These are phyloP conservation scores for Stagonosporopsis cucurbitacearum DNA, from an alignment of 2,329 filamentous ascomycete genomes.

Conservation along the genomic window DNA sequence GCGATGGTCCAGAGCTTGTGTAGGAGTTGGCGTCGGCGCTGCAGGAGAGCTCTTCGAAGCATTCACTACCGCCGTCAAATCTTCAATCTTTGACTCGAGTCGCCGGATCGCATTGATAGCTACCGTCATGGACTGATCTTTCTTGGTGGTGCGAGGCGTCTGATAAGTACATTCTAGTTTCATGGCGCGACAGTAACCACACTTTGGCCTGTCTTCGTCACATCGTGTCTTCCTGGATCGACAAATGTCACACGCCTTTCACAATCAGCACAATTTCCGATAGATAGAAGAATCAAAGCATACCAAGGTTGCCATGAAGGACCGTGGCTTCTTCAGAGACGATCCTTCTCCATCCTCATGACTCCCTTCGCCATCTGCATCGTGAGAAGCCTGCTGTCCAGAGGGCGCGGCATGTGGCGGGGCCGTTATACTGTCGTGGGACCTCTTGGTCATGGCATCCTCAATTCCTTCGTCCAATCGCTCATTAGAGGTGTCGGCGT, in stretches of 20 bases:
- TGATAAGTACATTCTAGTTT: constrained; percentile 60
- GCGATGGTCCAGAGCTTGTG: constrained; percentile 27
- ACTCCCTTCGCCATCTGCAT: constrained; percentile 32
- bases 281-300: not conserved
- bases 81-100: constrained; percentile 60
- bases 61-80: constrained; percentile 51
- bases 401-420: constrained; percentile 27
- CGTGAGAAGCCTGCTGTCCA: constrained; percentile 26
- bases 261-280: constrained; percentile 12
- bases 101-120: constrained; percentile 62
- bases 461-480: constrained; percentile 6
- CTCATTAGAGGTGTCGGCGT: constrained; percentile 2
- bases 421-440: constrained; percentile 30
- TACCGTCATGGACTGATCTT: constrained; percentile 61
- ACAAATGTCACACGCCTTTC: constrained; percentile 61
- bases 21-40: constrained; percentile 13
- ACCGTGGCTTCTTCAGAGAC: constrained; percentile 43
- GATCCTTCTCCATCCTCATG: constrained; percentile 35
- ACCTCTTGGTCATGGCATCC: constrained; percentile 48
- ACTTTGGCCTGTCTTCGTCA: constrained; percentile 60
- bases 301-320: constrained; percentile 47
- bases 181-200: constrained; percentile 58
- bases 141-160: constrained; percentile 61
- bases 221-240: constrained; percentile 62
- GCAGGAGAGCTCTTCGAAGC: constrained; percentile 22